Evolutionary conservation across 1,139 yeast genomes (phyloP), one percentile per base, ranked within the genome.

Genomic region (Yamadazyma diospyri): DNA sequence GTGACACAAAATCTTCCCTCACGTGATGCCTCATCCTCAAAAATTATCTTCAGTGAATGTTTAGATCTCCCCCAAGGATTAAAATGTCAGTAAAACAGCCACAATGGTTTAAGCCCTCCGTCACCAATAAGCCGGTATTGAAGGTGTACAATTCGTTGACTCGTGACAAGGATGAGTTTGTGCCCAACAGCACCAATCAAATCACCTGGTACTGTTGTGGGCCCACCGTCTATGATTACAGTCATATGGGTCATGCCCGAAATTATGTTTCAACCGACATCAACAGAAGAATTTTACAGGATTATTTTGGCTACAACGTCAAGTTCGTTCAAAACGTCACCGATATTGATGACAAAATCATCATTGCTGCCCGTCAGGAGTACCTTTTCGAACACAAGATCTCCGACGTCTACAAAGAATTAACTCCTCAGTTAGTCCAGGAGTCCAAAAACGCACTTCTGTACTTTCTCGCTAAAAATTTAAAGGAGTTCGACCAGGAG

Each of bases 171-270:
- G 84, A 78, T 24, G 84, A 71, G 34, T 89, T 92, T 48, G 57
- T 77, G 14, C 92, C 97, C 3, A 59, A 69, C 37, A 63, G 68
- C 31, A 68, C 70, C 1, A 75, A 77, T 40, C 77, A 75, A 39
- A 81, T 92, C 33, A 75, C 89, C 3, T 92, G 99, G 99, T 92
- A 92, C 63, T 85, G 89, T 36, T 92, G 99, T 71, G 99, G 99
- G 5, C 98, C 98, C 9, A 92, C 99, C 0, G 97, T 92, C n/a
- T 92, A 92, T 53, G 96, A 92, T 58, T 81, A 94, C 27, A 78
- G 94, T 33, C 99, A 92, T 55, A 87, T 92, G 97, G 99, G 99
- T n/a, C 99, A 94, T 60, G 98, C 98, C 14, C 72, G 98, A 59
- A 92, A 92, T 63, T 94, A 92, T 55, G 97, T 92, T 32, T 78